A percentile compares a stretch with the other conserved stretches of the same genome.
Conservation (phyloP, 1,139 yeast genomes). For the Debaryomyces nepalensis region DNA sequence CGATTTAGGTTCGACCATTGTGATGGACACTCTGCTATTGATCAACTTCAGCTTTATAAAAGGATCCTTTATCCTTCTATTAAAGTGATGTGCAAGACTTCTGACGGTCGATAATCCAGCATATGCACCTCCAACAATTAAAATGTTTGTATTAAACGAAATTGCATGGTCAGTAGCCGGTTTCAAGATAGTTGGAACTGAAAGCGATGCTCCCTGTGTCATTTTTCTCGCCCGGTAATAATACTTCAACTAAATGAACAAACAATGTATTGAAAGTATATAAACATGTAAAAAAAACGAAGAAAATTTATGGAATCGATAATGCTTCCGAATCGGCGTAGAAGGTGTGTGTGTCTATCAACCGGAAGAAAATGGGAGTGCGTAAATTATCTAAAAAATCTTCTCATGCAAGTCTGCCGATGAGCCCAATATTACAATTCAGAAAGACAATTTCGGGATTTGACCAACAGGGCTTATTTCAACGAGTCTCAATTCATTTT, state of each 20-base stretch:
- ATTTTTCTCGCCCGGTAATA: not conserved
- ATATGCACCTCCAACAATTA: slow-evolving; percentile 58
- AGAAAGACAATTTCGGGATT: not conserved
- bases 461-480: too few relatives aligned
- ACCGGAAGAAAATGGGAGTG: slow-evolving; percentile 1
- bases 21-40: slow-evolving; percentile 24
- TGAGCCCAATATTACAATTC: not conserved
- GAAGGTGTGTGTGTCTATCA: slow-evolving; percentile 3
- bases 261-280: not conserved
- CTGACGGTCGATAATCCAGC: slow-evolving; percentile 52
- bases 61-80: slow-evolving; percentile 9
- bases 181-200: slow-evolving; percentile 8
- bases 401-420: slow-evolving; percentile 3
- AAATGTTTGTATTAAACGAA: slow-evolving; percentile 33
- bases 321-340: slow-evolving; percentile 7
- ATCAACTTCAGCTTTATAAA: slow-evolving; percentile 7
- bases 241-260: slow-evolving; percentile 1
- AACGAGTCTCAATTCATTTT: too few relatives aligned
- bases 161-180: slow-evolving; percentile 7
- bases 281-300: not conserved
- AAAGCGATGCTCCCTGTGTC: slow-evolving; percentile 7
- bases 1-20: slow-evolving; percentile 47
- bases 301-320: slow-evolving; percentile 2
- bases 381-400: slow-evolving; percentile 8
- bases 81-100: slow-evolving; percentile 36